Evolutionary conservation across 2,329 filamentous ascomycete species (phyloP).

Genomic region (Fusarium coffeatum): DNA sequence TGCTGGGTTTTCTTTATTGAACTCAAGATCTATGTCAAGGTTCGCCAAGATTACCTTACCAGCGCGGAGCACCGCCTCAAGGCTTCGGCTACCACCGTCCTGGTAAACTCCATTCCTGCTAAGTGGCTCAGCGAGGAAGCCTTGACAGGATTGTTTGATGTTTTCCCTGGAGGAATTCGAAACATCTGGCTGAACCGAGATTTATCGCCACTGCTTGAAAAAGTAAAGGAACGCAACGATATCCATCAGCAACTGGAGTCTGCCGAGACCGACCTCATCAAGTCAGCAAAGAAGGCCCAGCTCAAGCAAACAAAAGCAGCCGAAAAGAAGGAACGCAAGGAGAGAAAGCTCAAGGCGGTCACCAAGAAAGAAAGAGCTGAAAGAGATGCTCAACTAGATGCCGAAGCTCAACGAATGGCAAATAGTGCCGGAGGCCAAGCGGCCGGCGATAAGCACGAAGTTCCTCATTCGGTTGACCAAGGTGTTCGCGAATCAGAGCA

Average conservation of each 20-base stretch:
- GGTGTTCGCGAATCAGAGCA: constrained; percentile 56
- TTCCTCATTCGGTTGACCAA: constrained; percentile 64
- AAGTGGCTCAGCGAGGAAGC: constrained; percentile 92
- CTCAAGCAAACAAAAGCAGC: constrained; percentile 73
- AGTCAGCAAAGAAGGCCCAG: constrained; percentile 80
- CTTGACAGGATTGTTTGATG: constrained; percentile 87
- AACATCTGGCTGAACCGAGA: constrained; percentile 98
- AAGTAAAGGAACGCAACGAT: constrained; percentile 79
- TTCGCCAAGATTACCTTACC: constrained; percentile 94
- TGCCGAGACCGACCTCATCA: constrained; percentile 88
- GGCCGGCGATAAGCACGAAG: constrained; percentile 63
- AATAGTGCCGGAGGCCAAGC: constrained; percentile 49
- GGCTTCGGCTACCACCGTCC: constrained; percentile 93
- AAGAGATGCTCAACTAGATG: constrained; percentile 62
- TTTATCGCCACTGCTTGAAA: constrained; percentile 83
- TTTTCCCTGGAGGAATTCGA: constrained; percentile 92
- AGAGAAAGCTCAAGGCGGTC: constrained; percentile 59
- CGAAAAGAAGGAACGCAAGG: constrained; percentile 72
- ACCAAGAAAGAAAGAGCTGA: constrained; percentile 63
- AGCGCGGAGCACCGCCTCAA: constrained; percentile 93
- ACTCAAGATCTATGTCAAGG: constrained; percentile 86
- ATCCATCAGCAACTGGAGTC: constrained; percentile 79
- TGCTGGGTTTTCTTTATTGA: constrained; percentile 90
- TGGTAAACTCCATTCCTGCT: constrained; percentile 88
- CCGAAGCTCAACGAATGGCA: constrained; percentile 63